A percentile compares a stretch with the other conserved stretches of the same genome.
Evolutionary conservation across 1,284 basidiomycete genomes (phyloP).

Genomic region (Phaffia rhodozyma): DNA sequence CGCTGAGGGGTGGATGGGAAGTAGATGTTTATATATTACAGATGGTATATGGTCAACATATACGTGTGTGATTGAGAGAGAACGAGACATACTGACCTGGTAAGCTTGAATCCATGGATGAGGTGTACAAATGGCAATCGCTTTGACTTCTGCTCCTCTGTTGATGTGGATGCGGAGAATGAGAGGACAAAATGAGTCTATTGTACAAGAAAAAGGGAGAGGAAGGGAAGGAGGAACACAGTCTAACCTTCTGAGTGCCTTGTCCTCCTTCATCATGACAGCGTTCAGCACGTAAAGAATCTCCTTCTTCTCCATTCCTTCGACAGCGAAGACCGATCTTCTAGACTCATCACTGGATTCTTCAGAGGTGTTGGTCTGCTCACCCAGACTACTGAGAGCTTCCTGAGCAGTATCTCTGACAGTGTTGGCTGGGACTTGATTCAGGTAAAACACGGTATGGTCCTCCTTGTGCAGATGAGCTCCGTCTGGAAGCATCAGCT

Average conservation of each 20-base stretch:
- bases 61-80: not conserved
- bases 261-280: slow-evolving; percentile 91
- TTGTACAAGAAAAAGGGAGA: slow-evolving; percentile 14
- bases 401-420: slow-evolving; percentile 60
- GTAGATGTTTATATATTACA: not conserved
- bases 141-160: slow-evolving; percentile 90
- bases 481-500: slow-evolving; percentile 96
- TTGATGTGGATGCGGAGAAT: not conserved
- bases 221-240: not conserved
- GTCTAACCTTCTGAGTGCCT: slow-evolving; percentile 58
- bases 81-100: slow-evolving; percentile 50
- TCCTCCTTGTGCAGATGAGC: slow-evolving; percentile 88
- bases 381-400: not conserved
- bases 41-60: not conserved
- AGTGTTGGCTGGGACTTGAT: slow-evolving; percentile 75
- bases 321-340: not conserved
- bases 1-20: slow-evolving; percentile 41
- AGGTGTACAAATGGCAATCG: slow-evolving; percentile 87
- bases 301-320: slow-evolving; percentile 38
- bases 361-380: not conserved
- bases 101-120: slow-evolving; percentile 96
- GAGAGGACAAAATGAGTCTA: too few relatives aligned
- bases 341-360: not conserved
- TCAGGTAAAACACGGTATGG: slow-evolving; percentile 97
- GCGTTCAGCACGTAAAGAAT: slow-evolving; percentile 85